Evolutionary conservation across 2,329 filamentous ascomycete species (phyloP), one percentile per base, ranked within the genome.

Genomic region (Diaporthe destruens): DNA sequence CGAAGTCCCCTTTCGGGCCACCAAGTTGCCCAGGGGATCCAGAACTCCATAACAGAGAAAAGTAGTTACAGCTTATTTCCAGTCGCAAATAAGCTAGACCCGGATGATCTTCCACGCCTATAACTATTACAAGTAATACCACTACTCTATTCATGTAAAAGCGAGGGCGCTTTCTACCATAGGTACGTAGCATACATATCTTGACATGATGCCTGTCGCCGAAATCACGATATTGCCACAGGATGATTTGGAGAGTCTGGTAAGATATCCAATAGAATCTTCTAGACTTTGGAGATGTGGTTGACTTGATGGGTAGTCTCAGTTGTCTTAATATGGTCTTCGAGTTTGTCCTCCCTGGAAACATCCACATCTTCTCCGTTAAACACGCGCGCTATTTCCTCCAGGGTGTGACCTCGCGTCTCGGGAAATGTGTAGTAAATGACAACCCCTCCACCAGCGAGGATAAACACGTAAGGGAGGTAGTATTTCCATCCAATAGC

Each of bases 401-500:
- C 61, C 20, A 66, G 34, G 34, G n/a, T 66, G 18, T 44, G 42
- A 29, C 42, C 42, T n/a, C 61, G 11, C 23, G 71, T 67, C 65
- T 76, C 75, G n/a, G 75, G 75, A 54, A 72, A 76, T 47, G 70
- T 71, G 53, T 74, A 75, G 36, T 69, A 75, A 29, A 75, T 73
- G 14, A 54, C 51, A 7, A 29, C 25, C 6, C 25, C 25, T 29
- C 51, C 51, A 54, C 51, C 51, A 54, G 9, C 69, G 20, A 75
- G 67, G 11, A 76, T 69, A 23, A 57, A 72, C 57, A 72, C 72
- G 57, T 63, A 76, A 1, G 76, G 71, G 61, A 76, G 73, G 70
- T 76, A 76, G 72, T 76, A 76, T 59, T 72, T 74, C 75, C 75
- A 76, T 16, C 32, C 71, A 20, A 76, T 73, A n/a, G 74, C 74